Evolutionary conservation across 371 early-diverging fungal genomes (phyloP).

Genomic region (Syncephalis fuscata): DNA sequence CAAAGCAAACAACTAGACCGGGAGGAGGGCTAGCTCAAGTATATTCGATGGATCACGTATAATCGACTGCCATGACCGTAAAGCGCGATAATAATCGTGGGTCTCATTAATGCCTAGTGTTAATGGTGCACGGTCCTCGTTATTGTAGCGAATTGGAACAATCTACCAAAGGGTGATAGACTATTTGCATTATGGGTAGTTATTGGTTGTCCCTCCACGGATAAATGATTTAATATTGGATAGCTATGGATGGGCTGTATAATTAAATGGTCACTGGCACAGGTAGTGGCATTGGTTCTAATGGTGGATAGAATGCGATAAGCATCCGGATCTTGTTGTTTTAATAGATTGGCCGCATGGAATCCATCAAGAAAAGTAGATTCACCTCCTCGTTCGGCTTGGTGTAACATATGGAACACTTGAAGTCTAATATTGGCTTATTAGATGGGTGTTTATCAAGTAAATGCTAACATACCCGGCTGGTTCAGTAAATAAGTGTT

Average conservation of each 20-base stretch:
- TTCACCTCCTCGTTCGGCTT: slow-evolving; percentile 58
- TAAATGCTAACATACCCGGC: too few relatives aligned
- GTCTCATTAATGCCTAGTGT: slow-evolving; percentile 24
- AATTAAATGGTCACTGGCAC: slow-evolving; percentile 54
- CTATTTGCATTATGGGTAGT: too few relatives aligned
- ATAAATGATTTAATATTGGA: slow-evolving; percentile 51
- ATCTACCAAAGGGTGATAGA: background rate
- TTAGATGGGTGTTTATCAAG: too few relatives aligned
- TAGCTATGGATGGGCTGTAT: slow-evolving; percentile 43
- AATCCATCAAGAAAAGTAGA: slow-evolving; percentile 78
- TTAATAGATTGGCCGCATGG: slow-evolving; percentile 43
- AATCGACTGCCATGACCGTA: slow-evolving; percentile 52
- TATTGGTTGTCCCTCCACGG: slow-evolving; percentile 15
- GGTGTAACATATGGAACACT: slow-evolving; percentile 70
- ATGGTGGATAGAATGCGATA: slow-evolving; percentile 44
- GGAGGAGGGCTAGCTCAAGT: slow-evolving; percentile 51
- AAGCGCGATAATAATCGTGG: slow-evolving; percentile 51
- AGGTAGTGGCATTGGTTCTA: slow-evolving; percentile 51
- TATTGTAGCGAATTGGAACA: slow-evolving; percentile 75
- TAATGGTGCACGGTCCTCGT: slow-evolving; percentile 64
- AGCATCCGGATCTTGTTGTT: slow-evolving; percentile 30
- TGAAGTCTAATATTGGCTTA: slow-evolving; percentile 31
- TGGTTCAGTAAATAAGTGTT: slow-evolving; percentile 89
- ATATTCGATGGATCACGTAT: slow-evolving; percentile 35
- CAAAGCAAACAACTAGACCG: slow-evolving; percentile 59